Evolutionary conservation across 2,329 filamentous ascomycete genomes (phyloP).

Genomic region (Exophiala sp.): DNA sequence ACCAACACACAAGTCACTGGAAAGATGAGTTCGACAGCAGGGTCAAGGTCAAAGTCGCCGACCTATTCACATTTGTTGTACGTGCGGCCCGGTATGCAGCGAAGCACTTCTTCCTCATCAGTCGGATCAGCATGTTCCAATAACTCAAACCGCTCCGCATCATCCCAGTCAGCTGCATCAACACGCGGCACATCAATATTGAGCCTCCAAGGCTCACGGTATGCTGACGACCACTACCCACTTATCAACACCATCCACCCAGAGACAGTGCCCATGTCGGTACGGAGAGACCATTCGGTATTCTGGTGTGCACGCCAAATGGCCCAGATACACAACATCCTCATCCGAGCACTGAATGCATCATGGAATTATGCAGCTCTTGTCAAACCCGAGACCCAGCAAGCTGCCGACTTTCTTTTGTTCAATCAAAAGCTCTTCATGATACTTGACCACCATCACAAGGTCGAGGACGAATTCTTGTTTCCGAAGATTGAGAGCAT

Average conservation of each 20-base stretch:
- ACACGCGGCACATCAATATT: conserved; percentile 44
- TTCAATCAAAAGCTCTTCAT: conserved; percentile 27
- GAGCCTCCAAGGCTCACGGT: conserved; percentile 16
- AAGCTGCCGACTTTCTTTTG: conserved; percentile 25
- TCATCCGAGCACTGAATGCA: conserved; percentile 28
- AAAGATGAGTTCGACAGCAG: conserved; percentile 1
- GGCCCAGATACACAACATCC: conserved; percentile 29
- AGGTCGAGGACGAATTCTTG: conserved; percentile 23
- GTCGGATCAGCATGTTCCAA: conserved; percentile 61
- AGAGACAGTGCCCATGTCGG: conserved; percentile 12
- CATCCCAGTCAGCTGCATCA: conserved; percentile 77
- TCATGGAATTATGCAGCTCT: conserved; percentile 25
- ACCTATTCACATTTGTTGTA: conserved; percentile 23
- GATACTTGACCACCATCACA: conserved; percentile 25
- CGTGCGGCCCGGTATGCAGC: conserved; percentile 15
- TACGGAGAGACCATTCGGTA: conserved; percentile 16
- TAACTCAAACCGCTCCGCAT: conserved; percentile 72
- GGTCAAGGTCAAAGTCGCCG: conserved; percentile 9
- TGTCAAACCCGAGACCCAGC: conserved; percentile 20
- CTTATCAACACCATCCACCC: conserved; percentile 24
- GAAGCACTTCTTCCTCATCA: conserved; percentile 57
- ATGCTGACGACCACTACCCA: conserved; percentile 27
- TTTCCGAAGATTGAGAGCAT: conserved; percentile 24
- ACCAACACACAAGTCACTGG: conserved; percentile 6
- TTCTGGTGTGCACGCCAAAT: conserved; percentile 24